Percentiles rank a stretch among this genome's conserved stretches.
phyloP scores from a whole-genome alignment of 148 eudicot genomes.

The Agrostemma githago region DNA sequence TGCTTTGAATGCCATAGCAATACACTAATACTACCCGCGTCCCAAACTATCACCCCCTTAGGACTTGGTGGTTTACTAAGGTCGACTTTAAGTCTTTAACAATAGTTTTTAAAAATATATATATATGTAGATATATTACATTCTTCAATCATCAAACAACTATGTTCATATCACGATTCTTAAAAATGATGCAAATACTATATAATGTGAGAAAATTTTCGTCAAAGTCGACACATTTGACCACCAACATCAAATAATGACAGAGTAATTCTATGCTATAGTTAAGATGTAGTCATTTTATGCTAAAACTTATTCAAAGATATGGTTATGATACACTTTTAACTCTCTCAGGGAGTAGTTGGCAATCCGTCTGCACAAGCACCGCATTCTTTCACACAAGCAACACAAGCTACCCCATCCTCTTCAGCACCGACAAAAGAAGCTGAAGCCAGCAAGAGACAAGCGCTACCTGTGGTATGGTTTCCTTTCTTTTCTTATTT shows the following conservation, averaged over 20 bases:
- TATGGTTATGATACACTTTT: slow-evolving; percentile 22
- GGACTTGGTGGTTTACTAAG: not conserved
- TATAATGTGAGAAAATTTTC: not conserved
- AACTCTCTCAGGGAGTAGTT: slow-evolving; percentile 33
- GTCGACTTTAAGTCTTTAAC: not conserved
- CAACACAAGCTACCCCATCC: slow-evolving; percentile 29
- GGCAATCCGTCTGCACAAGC: slow-evolving; percentile 35
- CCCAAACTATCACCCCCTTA: not conserved
- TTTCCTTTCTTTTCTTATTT: slow-evolving; percentile 13
- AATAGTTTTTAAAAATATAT: no score
- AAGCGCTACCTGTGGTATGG: slow-evolving; percentile 70
- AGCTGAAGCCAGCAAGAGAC: slow-evolving; percentile 49
- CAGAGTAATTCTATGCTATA: not conserved
- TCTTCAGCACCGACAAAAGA: slow-evolving; percentile 33
- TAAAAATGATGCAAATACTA: not conserved
- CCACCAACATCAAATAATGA: not conserved
- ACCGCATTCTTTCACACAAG: slow-evolving; percentile 28
- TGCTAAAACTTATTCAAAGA: not conserved
- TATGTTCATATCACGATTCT: not conserved
- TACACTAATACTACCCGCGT: not conserved
- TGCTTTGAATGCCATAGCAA: not conserved
- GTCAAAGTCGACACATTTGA: not conserved
- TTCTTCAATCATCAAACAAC: no score
- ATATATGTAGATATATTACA: no score
- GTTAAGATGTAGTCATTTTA: not conserved